A percentile compares a stretch with the other conserved stretches of the same genome.
These are phyloP conservation scores for Aspergillus versicolor DNA, from an alignment of 2,329 filamentous ascomycete genomes.

Conservation along the genomic window DNA sequence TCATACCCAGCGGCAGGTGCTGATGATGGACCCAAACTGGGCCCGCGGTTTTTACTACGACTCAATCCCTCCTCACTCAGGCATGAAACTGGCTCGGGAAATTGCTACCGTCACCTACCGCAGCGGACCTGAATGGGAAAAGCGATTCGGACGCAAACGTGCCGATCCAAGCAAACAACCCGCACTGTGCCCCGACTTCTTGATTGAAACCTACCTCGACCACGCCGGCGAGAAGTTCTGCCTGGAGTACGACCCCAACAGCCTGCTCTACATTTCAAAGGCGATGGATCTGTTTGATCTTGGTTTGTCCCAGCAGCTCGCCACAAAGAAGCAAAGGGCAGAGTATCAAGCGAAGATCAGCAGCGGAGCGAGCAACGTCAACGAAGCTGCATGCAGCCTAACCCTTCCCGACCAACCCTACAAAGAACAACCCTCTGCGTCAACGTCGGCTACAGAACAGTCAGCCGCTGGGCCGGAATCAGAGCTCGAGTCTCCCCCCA, in stretches of 20 bases:
- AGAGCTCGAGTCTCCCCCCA: slow-evolving; percentile 57
- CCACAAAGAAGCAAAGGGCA: slow-evolving; percentile 61
- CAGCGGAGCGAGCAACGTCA: slow-evolving; percentile 36
- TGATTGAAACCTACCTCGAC: slow-evolving; percentile 97
- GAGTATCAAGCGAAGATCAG: slow-evolving; percentile 61
- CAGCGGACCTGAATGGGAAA: slow-evolving; percentile 96
- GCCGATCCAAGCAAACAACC: slow-evolving; percentile 85
- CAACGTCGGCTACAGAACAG: slow-evolving; percentile 33
- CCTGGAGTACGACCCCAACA: slow-evolving; percentile 94
- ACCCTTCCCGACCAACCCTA: slow-evolving; percentile 83
- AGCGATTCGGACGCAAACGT: slow-evolving; percentile 81
- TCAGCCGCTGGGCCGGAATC: slow-evolving; percentile 21
- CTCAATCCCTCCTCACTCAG: slow-evolving; percentile 82
- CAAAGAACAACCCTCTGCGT: slow-evolving; percentile 69
- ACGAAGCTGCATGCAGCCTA: slow-evolving; percentile 67
- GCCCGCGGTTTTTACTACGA: slow-evolving; percentile 92
- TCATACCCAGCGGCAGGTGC: slow-evolving; percentile 92
- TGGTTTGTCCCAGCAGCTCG: slow-evolving; percentile 67
- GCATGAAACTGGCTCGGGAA: slow-evolving; percentile 96
- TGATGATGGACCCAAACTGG: slow-evolving; percentile 99
- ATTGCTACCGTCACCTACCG: slow-evolving; percentile 98
- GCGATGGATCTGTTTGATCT: slow-evolving; percentile 99
- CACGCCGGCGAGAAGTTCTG: slow-evolving; percentile 99
- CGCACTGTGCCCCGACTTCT: slow-evolving; percentile 92
- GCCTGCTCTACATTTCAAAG: slow-evolving; percentile 92